These are phyloP conservation scores for Neltuma alba DNA, from an alignment of 306 rosid genomes.

Conservation along the genomic window DNA sequence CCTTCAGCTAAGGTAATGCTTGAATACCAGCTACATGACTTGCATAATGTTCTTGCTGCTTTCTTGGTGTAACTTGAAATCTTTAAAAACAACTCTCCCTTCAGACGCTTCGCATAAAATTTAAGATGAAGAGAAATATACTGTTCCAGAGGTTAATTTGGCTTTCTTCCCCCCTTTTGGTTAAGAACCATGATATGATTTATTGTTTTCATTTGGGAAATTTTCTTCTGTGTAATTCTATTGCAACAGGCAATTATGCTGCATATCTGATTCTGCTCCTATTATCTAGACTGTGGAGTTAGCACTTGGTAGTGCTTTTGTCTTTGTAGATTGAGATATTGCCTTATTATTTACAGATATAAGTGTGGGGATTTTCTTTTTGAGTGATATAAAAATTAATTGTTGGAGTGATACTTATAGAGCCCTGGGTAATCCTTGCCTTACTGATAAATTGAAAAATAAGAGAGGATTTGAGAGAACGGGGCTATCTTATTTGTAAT, in stretches of 20 bases:
- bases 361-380: conserved; percentile 1
- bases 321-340: conserved; percentile 12
- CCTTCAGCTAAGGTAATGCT: conserved; percentile 87
- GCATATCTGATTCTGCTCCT: conserved; percentile 10
- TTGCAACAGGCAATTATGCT: conserved; percentile 31
- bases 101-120: conserved; percentile 14
- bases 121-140: neutral
- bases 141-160: conserved; percentile 1
- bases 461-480: neutral
- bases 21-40: conserved; percentile 34
- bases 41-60: conserved; percentile 35
- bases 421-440: neutral
- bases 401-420: conserved; percentile 3
- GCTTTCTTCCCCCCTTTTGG: neutral
- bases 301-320: conserved; percentile 20
- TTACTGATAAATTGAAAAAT: neutral
- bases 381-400: neutral
- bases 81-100: conserved; percentile 10
- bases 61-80: conserved; percentile 21
- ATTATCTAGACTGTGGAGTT: conserved; percentile 15
- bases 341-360: conserved; percentile 12
- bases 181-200: neutral
- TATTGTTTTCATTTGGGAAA: conserved; percentile 13
- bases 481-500: neutral
- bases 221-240: conserved; percentile 26